Evolutionary conservation across 2,329 filamentous ascomycete genomes (phyloP).

Genomic region (Curvularia eragrostidis): DNA sequence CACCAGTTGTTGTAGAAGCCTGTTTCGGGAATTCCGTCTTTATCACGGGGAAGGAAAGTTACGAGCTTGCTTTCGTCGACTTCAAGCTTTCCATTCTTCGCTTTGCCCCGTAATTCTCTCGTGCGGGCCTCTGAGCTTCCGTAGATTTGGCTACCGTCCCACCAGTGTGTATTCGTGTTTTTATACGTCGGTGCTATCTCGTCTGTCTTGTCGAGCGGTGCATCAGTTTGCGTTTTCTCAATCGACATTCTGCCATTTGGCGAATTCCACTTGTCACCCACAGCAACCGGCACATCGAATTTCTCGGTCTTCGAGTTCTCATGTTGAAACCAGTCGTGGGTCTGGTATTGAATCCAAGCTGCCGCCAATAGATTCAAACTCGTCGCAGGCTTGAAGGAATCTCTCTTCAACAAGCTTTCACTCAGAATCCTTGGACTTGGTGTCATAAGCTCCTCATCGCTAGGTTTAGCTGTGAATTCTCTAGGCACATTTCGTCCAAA

Average conservation of each 20-base stretch:
- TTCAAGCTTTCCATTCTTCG: constrained; percentile 51
- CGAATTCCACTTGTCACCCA: not conserved
- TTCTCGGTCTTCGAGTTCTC: constrained; percentile 22
- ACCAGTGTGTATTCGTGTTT: constrained; percentile 56
- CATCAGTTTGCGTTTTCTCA: not conserved
- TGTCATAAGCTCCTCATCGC: constrained; percentile 52
- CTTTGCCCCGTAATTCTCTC: constrained; percentile 42
- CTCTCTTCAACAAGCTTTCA: constrained; percentile 52
- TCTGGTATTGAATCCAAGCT: constrained; percentile 58
- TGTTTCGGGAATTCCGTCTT: constrained; percentile 49
- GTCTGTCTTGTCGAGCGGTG: not conserved
- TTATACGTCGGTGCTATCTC: constrained; percentile 49
- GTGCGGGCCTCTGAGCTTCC: constrained; percentile 52
- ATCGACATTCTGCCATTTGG: not conserved
- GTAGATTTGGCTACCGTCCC: constrained; percentile 58
- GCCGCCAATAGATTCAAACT: constrained; percentile 56
- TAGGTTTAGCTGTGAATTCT: constrained; percentile 48
- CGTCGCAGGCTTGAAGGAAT: constrained; percentile 56
- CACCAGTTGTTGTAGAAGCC: constrained; percentile 58
- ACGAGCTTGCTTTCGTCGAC: constrained; percentile 45
- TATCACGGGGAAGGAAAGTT: constrained; percentile 52
- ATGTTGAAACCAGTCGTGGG: constrained; percentile 27
- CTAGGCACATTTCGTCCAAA: constrained; percentile 56
- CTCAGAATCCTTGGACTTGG: constrained; percentile 56
- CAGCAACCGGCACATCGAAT: not conserved